Percentiles rank a stretch among this genome's conserved stretches.
Conservation (phyloP, 1,139 yeast genomes). For the Pichia sp. region DNA sequence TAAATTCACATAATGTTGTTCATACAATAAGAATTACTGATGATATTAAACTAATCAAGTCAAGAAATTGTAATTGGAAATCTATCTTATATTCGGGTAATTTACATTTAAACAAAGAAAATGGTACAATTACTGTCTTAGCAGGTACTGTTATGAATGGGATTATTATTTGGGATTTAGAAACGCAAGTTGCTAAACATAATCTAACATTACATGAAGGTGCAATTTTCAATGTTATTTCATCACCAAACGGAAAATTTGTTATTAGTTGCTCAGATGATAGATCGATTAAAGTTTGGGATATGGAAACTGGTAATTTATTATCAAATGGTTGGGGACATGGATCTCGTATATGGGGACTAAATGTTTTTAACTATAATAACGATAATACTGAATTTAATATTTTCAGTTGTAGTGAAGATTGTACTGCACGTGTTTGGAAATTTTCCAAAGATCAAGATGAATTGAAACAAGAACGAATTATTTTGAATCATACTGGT, state of each 20-base stretch:
- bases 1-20: slow-evolving; percentile 80
- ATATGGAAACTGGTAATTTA: slow-evolving; percentile 46
- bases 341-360: slow-evolving; percentile 85
- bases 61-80: slow-evolving; percentile 57
- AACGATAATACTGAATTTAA: slow-evolving; percentile 29
- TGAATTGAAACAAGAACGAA: slow-evolving; percentile 37
- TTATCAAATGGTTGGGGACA: slow-evolving; percentile 94
- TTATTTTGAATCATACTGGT: slow-evolving; percentile 67
- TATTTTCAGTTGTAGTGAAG: slow-evolving; percentile 73
- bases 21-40: slow-evolving; percentile 36
- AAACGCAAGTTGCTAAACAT: slow-evolving; percentile 39
- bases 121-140: slow-evolving; percentile 45
- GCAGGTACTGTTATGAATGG: slow-evolving; percentile 96
- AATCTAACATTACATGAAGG: slow-evolving; percentile 77
- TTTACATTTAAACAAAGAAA: slow-evolving; percentile 39
- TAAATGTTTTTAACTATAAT: slow-evolving; percentile 42
- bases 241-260: slow-evolving; percentile 49
- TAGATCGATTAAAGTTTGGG: slow-evolving; percentile 76
- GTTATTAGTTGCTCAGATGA: slow-evolving; percentile 89
- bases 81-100: slow-evolving; percentile 86
- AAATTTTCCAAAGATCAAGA: slow-evolving; percentile 29
- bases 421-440: slow-evolving; percentile 86
- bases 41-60: slow-evolving; percentile 31
- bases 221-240: slow-evolving; percentile 74
- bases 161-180: slow-evolving; percentile 67